Evolutionary conservation across 768 basidiomycete genomes (phyloP), one percentile per base, ranked within the genome.

Genomic region (Sutorius australiensis): DNA sequence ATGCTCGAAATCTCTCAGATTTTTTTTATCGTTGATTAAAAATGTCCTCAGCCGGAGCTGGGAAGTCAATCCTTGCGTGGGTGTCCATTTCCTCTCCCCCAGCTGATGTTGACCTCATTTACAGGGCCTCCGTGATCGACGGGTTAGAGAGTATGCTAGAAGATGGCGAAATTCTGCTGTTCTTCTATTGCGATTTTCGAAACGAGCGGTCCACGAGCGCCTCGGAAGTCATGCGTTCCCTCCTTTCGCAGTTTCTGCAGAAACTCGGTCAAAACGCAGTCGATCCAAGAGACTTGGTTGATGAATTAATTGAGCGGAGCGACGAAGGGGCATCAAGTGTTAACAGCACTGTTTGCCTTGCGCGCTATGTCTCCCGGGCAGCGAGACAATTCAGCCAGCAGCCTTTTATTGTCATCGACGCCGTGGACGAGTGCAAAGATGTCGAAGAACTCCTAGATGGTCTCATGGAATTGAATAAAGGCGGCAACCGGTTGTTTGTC

Each of bases 11-110:
- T 19, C 8, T 24, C n/a, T n/a, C 12, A 0, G 4, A 24, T 24
- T 24, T 24, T 21, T 7, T 41, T 21, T 21, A 38, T 21, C 1
- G 9, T 30, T 42, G 10, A 41, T 10, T 14, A 12, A 3, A 31
- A 1, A 21, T 31, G 10, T 19, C 4, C 30, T 11, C 19, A 57
- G 57, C 50, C 5, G 50, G 55, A 2, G 57, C 50, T 5, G 47
- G 55, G 6, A 56, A 58, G 17, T 48, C 57, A 4, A 50, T 57
- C 1, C 8, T 58, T 11, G 38, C 55, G 47, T 58, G 30, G 11
- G 43, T 49, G 19, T 10, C 0, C 12, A 1, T 16, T 17, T 41
- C 5, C 3, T 16, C 3, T 0, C 6, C 9, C 17, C 8, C 3
- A 14, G 24, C 21, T 9, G 5, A 31, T 30, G 19, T 36, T 56